A percentile compares a stretch with the other conserved stretches of the same genome.
These are phyloP conservation scores for Bisporella sp. DNA, from an alignment of 2,329 filamentous ascomycete genomes.

Conservation along the genomic window DNA sequence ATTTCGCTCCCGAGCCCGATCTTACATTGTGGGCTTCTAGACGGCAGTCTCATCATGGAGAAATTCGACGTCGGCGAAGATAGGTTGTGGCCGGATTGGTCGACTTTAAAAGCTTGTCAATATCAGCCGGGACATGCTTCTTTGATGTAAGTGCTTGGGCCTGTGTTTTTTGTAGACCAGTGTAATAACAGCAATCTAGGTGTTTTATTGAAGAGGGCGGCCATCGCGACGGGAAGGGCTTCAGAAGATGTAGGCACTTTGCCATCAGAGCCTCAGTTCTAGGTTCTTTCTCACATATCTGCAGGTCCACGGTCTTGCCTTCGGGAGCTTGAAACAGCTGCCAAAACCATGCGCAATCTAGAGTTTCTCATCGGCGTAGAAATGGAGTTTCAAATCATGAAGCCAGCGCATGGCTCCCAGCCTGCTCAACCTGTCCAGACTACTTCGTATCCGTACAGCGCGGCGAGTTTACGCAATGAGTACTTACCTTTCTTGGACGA, in stretches of 20 bases:
- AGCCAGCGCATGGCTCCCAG: slow-evolving; percentile 12
- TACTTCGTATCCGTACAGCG: slow-evolving; percentile 40
- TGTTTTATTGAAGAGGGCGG: slow-evolving; percentile 58
- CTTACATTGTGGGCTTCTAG: slow-evolving; percentile 60
- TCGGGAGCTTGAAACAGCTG: slow-evolving; percentile 42
- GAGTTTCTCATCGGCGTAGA: slow-evolving; percentile 68
- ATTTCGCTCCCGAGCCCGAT: slow-evolving; percentile 51
- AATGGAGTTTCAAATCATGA: slow-evolving; percentile 67
- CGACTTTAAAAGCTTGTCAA: slow-evolving; percentile 45
- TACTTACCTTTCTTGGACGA: slow-evolving; percentile 54
- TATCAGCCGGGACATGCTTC: slow-evolving; percentile 49
- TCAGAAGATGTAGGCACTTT: neutral
- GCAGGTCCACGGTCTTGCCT: slow-evolving; percentile 60
- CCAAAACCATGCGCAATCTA: slow-evolving; percentile 41
- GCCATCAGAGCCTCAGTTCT: neutral
- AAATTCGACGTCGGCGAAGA: slow-evolving; percentile 56
- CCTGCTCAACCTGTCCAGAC: slow-evolving; percentile 26
- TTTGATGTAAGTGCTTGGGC: slow-evolving; percentile 36
- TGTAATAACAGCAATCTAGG: neutral
- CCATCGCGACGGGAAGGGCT: slow-evolving; percentile 39
- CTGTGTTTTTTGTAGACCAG: too few species aligned
- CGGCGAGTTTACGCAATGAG: slow-evolving; percentile 59
- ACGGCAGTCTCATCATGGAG: slow-evolving; percentile 42
- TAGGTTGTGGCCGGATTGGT: slow-evolving; percentile 55
- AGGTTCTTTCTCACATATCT: slow-evolving; percentile 19